These are phyloP conservation scores for Podospora fimiseda DNA, from an alignment of 495 filamentous ascomycete genomes.

Conservation along the genomic window DNA sequence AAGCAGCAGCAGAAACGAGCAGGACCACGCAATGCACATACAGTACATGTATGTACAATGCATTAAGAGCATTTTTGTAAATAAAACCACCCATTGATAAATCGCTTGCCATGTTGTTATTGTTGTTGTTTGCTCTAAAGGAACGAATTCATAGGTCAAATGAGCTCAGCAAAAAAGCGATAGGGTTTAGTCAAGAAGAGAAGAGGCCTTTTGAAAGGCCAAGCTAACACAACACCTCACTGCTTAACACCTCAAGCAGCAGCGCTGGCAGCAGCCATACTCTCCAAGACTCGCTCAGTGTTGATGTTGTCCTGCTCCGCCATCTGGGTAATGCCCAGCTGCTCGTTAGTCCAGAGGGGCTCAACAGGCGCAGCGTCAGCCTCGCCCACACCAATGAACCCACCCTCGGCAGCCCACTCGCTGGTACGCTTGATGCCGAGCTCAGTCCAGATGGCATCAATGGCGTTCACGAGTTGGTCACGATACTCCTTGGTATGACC, in stretches of 20 bases:
- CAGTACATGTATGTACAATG: too few species aligned
- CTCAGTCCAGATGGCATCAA: constrained; percentile 81
- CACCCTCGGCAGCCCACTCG: constrained; percentile 85
- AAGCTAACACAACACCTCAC: too few species aligned
- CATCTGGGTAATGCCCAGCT: constrained; percentile 62
- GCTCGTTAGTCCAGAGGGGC: constrained; percentile 79
- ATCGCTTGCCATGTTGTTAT: too few species aligned
- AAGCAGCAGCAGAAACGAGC: too few species aligned
- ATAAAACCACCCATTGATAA: too few species aligned
- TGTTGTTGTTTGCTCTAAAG: too few species aligned
- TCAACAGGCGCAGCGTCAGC: constrained; percentile 46
- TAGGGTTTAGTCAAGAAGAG: neutral
- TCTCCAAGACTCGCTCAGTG: constrained; percentile 22
- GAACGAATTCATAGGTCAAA: too few species aligned
- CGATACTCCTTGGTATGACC: constrained; percentile 79
- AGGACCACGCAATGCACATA: too few species aligned
- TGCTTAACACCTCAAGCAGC: constrained; percentile 17
- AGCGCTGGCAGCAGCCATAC: constrained; percentile 12
- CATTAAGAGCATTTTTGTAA: too few species aligned
- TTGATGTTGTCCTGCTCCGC: constrained; percentile 25
- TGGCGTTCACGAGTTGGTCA: constrained; percentile 74
- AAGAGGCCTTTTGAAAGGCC: neutral
- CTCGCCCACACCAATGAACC: constrained; percentile 87
- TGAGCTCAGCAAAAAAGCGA: too few species aligned
- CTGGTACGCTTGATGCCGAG: constrained; percentile 85